Evolutionary conservation across 208 protist species (phyloP), one percentile per base, ranked within the genome.

Genomic region (Trypanosomatidae sp.): DNA sequence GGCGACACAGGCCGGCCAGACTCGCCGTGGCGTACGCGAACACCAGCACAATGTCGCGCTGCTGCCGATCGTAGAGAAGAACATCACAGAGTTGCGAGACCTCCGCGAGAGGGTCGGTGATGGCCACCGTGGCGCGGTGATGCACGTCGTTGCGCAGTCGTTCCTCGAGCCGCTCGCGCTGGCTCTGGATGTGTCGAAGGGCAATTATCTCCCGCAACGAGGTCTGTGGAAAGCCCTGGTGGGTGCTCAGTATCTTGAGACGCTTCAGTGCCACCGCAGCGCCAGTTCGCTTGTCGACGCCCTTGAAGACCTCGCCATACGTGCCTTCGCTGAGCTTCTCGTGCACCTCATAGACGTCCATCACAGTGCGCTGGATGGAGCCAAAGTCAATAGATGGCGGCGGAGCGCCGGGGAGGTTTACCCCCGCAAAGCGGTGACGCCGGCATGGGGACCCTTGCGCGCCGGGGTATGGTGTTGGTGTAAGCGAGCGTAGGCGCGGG

Each of bases 281-380:
- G 39, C 81, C 82, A 58, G 83, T 90, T 49, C 68, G 67, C 67
- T 81, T 79, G 62, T 85, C 78, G 30, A 74, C 79, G 30, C 89
- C 90, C 52, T 86, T 74, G 81, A 97, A 99, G 4, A 99, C 98
- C 62, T 97, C 95, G 62, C 98, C 98, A 79, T 99, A 99, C 39
- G 97, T 98, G 50, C 98, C 98, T 73, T 99, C 97, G 76, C 97
- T 97, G 25, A 99, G 89, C 76, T 98, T 96, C 55, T 93, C 77
- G 25, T 87, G 62, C 22, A 92, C 70, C 10, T 79, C 74, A 76
- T 98, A 98, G 64, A 84, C 73, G 15, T 87, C 83, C 69, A 88
- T 75, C 50, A 94, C 81, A 66, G 76, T 82, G 46, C 73, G 77
- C 70, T 89, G 64, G n/a, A 96, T 79, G 13, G 73, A 69, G 55